These are phyloP conservation scores for Elasticomyces elasticus DNA, from an alignment of 495 filamentous ascomycete genomes.

Conservation along the genomic window DNA sequence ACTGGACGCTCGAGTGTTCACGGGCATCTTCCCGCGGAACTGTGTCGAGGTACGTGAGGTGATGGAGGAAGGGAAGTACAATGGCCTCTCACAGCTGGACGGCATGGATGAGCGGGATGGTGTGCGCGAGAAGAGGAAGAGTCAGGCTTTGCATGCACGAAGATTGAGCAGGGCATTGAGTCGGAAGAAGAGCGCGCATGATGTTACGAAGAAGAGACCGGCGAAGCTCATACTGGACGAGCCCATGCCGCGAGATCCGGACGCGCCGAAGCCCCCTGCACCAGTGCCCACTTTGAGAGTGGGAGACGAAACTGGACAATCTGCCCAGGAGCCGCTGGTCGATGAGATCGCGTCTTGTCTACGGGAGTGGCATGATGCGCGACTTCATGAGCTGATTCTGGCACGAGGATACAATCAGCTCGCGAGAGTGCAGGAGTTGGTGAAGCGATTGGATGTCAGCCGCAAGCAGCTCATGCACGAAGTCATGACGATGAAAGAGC, in stretches of 20 bases:
- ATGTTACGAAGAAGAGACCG: constrained; percentile 12
- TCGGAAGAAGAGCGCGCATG: constrained; percentile 14
- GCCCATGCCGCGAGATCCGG: constrained; percentile 42
- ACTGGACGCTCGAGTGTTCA: constrained; percentile 89
- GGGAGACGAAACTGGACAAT: constrained; percentile 89
- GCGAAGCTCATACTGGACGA: constrained; percentile 6
- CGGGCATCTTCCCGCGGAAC: constrained; percentile 86
- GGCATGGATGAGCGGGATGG: background rate
- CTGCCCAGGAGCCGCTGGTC: constrained; percentile 78
- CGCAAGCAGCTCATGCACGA: constrained; percentile 85
- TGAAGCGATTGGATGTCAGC: constrained; percentile 69
- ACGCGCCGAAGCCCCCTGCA: constrained; percentile 68
- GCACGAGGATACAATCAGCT: constrained; percentile 67
- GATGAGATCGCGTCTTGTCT: constrained; percentile 96
- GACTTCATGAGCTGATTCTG: constrained; percentile 87
- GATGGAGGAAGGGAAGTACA: constrained; percentile 31
- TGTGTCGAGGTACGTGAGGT: constrained; percentile 67
- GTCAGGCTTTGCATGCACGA: constrained; percentile 16
- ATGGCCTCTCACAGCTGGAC: background rate
- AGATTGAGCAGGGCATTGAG: constrained; percentile 16
- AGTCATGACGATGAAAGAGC: constrained; percentile 78
- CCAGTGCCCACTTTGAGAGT: constrained; percentile 96
- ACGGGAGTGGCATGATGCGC: constrained; percentile 95
- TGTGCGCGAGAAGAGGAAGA: constrained; percentile 15
- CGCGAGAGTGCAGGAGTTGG: constrained; percentile 68